phyloP scores from a whole-genome alignment of 331 rosid species.

The Prunus yedoensis region DNA sequence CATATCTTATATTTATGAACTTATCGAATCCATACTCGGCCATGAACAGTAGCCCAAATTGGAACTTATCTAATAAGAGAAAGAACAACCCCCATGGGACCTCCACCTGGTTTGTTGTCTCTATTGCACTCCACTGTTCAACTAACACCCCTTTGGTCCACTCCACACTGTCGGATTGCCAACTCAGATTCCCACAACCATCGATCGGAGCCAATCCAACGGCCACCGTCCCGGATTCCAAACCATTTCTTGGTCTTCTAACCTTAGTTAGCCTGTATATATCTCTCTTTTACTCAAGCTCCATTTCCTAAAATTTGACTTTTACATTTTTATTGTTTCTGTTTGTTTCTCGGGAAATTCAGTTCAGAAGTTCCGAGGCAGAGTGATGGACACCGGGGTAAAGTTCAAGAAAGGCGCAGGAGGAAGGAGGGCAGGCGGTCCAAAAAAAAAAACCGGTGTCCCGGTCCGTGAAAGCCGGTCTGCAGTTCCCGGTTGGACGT shows the following conservation, averaged over 20 bases:
- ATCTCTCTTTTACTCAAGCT: not conserved
- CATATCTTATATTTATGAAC: no score
- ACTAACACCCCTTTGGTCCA: not conserved
- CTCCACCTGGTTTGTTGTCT: no score
- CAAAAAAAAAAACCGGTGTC: slow-evolving; percentile 45
- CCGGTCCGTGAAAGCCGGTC: slow-evolving; percentile 45
- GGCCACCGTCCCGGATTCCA: not conserved
- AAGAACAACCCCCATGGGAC: no score
- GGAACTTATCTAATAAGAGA: no score
- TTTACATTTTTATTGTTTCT: not conserved
- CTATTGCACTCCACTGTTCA: no score
- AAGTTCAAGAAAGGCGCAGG: slow-evolving; percentile 44
- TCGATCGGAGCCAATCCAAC: not conserved
- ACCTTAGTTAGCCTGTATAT: not conserved
- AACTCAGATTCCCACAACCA: not conserved
- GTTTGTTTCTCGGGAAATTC: slow-evolving; percentile 24
- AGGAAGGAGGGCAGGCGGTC: slow-evolving; percentile 41
- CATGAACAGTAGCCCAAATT: no score
- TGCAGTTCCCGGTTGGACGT: slow-evolving; percentile 49
- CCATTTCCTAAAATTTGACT: not conserved
- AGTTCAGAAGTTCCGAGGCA: not conserved
- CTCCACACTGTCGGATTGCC: not conserved
- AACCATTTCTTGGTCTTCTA: not conserved
- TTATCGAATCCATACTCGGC: no score
- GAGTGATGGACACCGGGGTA: slow-evolving; percentile 35